Base-by-base conservation (phyloP, 2,329 filamentous ascomycete species). In the Tolypocladium tundrense region DNA sequence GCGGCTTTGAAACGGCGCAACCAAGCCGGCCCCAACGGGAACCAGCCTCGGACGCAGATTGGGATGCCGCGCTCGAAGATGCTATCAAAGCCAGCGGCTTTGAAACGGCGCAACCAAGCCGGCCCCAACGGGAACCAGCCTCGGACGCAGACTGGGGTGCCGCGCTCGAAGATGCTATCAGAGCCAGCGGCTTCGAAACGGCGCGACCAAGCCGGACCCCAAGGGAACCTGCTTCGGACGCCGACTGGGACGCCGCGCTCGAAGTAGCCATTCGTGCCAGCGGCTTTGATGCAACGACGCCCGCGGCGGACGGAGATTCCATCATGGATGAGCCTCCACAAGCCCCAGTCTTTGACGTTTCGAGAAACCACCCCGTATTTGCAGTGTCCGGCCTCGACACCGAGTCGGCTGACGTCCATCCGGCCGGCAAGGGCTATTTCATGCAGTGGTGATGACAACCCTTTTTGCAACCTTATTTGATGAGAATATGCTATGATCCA, bases 351-450 rank as follows among this genome's bases (percentile, higher is more conserved):
- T 57, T 45, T 33, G 56, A 57, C 56, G 40, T n/a, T 21, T 37
- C 56, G 13, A 53, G 21, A 21, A 37, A 45, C 13, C 56, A 57
- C 24, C 50, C 56, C 31, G 56, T 54, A 14, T 54, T 53, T 35
- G 31, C 50, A 41, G 40, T 35, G 9, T 31, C 39, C n/a, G 13
- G n/a, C 9, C 31, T 57, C 31, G 50, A 53, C 21, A 39, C 41
- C 41, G 31, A 21, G 14, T 54, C 53, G 37, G 48, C 24, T 16
- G 56, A 57, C 13, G 31, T 53, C 39, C 57, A 58, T 16, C 57
- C 57, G 33, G 53, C 52, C 4, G 57, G 37, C 21, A 39, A 14
- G n/a, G 54, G 43, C 31, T 56, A 56, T 55, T 42, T 60, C 59
- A 59, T 50, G 39, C 27, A 51, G 9, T 35, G 16, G 19, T 51